These are phyloP conservation scores for Periconia digitata DNA, from an alignment of 2,329 filamentous ascomycete species.

Conservation along the genomic window DNA sequence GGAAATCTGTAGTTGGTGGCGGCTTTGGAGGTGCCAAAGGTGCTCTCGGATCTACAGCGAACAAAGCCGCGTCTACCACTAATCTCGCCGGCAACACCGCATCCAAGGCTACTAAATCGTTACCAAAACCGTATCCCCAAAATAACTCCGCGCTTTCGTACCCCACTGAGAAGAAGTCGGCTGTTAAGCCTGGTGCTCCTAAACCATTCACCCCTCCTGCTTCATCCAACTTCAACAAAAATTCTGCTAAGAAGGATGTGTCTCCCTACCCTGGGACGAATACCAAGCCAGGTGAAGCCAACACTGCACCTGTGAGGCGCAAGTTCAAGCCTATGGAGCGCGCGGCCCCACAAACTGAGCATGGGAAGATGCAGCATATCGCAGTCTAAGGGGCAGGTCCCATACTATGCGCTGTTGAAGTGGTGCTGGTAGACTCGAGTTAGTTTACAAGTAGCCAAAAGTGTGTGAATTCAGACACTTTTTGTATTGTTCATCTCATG, in stretches of 20 bases:
- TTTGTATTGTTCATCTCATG: too few relatives aligned
- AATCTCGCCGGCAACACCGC: conserved; percentile 2
- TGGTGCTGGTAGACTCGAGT: too few relatives aligned
- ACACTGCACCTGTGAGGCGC: conserved; percentile 26
- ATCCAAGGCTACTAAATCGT: conserved; percentile 8
- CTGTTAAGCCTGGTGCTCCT: conserved; percentile 28
- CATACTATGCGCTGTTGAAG: neutral
- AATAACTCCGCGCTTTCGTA: conserved; percentile 13
- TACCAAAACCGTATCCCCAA: conserved; percentile 9
- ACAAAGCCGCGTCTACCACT: neutral
- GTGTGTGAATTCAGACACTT: too few relatives aligned
- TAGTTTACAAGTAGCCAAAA: too few relatives aligned
- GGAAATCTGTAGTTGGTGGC: conserved; percentile 10
- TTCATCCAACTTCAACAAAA: conserved; percentile 19
- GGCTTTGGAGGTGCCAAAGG: conserved; percentile 6
- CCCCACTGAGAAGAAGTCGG: conserved; percentile 26
- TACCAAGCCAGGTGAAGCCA: conserved; percentile 29
- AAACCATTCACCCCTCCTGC: too few relatives aligned
- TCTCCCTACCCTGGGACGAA: conserved; percentile 35
- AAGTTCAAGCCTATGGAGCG: conserved; percentile 29
- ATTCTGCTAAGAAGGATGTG: conserved; percentile 7
- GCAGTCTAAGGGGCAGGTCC: conserved; percentile 16
- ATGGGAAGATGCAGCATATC: conserved; percentile 33
- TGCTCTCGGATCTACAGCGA: neutral
- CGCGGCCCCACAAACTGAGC: conserved; percentile 24